Conservation (phyloP, 2,329 filamentous ascomycete genomes). For the Colletotrichum tanaceti region DNA sequence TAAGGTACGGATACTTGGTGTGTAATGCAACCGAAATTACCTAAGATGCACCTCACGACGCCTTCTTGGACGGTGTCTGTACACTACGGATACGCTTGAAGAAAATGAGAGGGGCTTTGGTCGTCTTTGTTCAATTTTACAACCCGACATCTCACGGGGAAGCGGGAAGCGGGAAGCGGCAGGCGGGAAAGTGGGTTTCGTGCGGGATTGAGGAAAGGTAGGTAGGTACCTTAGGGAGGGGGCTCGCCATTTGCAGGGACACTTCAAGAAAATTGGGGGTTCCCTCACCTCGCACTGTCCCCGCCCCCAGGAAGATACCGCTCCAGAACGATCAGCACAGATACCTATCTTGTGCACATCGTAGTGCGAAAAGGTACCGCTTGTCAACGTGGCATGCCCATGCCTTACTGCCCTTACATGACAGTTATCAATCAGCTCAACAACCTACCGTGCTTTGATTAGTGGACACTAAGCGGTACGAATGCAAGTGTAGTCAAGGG, state of each 20-base stretch:
- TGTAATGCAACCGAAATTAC: not conserved
- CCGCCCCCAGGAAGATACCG: constrained; percentile 12
- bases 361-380: not conserved
- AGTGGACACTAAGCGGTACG: not conserved
- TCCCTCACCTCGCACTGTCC: constrained; percentile 12
- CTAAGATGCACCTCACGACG: not conserved
- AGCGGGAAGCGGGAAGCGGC: constrained; percentile 29
- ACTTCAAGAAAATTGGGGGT: not conserved
- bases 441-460: constrained; percentile 6
- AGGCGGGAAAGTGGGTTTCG: constrained; percentile 23
- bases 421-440: constrained; percentile 35
- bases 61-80: not conserved
- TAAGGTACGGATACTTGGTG: not conserved
- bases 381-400: constrained; percentile 4
- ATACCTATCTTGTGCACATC: not conserved
- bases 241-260: not conserved
- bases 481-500: not conserved
- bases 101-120: not conserved
- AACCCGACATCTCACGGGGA: constrained; percentile 15
- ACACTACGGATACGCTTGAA: no score
- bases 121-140: not conserved
- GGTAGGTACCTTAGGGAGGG: no score
- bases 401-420: constrained; percentile 33
- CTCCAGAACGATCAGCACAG: not conserved
- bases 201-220: constrained; percentile 14